phyloP scores from a whole-genome alignment of 1,139 yeast genomes.

The Pichia sp. region DNA sequence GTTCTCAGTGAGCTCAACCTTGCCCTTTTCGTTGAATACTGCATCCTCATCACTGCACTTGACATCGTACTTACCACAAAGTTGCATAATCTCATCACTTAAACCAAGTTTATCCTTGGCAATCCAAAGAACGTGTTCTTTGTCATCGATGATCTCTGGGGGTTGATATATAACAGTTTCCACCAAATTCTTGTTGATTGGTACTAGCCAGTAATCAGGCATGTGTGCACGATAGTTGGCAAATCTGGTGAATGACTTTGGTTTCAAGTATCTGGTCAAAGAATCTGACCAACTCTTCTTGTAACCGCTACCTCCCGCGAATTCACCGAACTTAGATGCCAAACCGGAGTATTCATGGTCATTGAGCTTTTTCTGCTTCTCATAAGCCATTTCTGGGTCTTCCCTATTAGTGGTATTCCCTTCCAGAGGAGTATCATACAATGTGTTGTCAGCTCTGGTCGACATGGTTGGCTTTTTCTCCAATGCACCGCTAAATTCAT shows the following conservation, averaged over 20 bases:
- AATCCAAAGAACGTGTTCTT: constrained; percentile 75
- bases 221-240: constrained; percentile 46
- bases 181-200: constrained; percentile 21
- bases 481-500: constrained; percentile 1
- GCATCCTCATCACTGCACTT: constrained; percentile 64
- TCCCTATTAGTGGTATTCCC: neutral
- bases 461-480: constrained; percentile 1
- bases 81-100: constrained; percentile 33
- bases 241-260: constrained; percentile 57
- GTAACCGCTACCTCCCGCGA: neutral
- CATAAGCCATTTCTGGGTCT: neutral
- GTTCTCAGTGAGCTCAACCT: constrained; percentile 43
- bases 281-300: constrained; percentile 1
- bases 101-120: constrained; percentile 83
- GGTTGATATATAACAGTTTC: constrained; percentile 47
- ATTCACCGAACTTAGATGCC: constrained; percentile 8
- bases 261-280: constrained; percentile 48
- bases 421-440: neutral
- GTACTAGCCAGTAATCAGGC: constrained; percentile 42
- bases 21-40: constrained; percentile 51
- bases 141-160: constrained; percentile 59
- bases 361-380: constrained; percentile 2
- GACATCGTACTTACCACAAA: constrained; percentile 22
- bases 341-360: constrained; percentile 1
- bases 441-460: neutral